These are phyloP conservation scores for Prunus fruticosa DNA, from an alignment of 306 rosid species.

Conservation along the genomic window DNA sequence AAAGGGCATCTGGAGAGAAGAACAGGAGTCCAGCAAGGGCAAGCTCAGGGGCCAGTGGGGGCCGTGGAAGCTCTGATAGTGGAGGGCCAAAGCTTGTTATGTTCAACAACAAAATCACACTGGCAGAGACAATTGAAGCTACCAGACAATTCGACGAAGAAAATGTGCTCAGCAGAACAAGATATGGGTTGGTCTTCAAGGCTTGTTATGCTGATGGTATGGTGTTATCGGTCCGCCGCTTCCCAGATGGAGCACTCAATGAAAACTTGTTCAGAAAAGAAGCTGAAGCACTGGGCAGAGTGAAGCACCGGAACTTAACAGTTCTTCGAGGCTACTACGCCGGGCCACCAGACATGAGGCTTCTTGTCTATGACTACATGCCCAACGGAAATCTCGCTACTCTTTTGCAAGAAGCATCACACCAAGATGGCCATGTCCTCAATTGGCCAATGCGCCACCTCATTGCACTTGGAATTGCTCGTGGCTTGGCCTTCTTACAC, in stretches of 20 bases:
- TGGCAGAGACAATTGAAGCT: conserved; percentile 85
- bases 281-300: conserved; percentile 74
- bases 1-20: conserved; percentile 68
- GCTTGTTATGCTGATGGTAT: conserved; percentile 89
- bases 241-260: conserved; percentile 62
- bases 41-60: conserved; percentile 83
- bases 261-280: conserved; percentile 85
- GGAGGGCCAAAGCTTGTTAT: conserved; percentile 87
- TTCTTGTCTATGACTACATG: conserved; percentile 84
- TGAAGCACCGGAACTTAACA: conserved; percentile 76
- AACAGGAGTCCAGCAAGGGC: conserved; percentile 76
- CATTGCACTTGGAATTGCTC: conserved; percentile 89
- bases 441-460: conserved; percentile 99
- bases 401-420: conserved; percentile 98
- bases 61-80: conserved; percentile 76
- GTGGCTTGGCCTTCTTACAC: conserved; percentile 87
- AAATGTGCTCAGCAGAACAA: conserved; percentile 84
- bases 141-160: conserved; percentile 93
- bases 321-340: conserved; percentile 95
- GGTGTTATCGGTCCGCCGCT: conserved; percentile 88
- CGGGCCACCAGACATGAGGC: conserved; percentile 73
- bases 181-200: conserved; percentile 78
- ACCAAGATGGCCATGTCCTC: conserved; percentile 94
- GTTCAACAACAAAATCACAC: conserved; percentile 86
- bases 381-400: conserved; percentile 96